Base-by-base conservation (phyloP, 352 stramenopile genomes). In the Pythium phragmiticola region DNA sequence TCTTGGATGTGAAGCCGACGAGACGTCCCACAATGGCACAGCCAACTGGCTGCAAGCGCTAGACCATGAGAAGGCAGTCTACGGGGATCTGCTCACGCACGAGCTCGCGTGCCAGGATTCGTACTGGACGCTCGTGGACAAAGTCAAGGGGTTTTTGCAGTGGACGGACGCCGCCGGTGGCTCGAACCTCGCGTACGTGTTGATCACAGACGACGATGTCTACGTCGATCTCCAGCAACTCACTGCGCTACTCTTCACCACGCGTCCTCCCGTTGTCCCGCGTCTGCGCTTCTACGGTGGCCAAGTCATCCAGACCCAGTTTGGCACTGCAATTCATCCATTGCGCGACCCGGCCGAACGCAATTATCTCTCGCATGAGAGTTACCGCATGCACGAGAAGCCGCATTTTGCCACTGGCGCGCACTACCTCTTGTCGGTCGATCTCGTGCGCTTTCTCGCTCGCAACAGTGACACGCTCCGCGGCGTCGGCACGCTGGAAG, bases 141-240 rank as follows among this genome's bases (percentile, higher is more conserved):
- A 91, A 48, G 72, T 82, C 19, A 79, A 76, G 17, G 64, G 67
- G 16, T 89, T 91, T 52, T 46, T 60, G 14, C 43, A 26, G 1
- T 67, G 46, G 41, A 30, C 19, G 8, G 39, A 23, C 41, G 21
- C 7, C 4, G 34, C 43, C 3, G 54, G 42, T 4, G 4, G 4
- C 26, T n/a, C 45, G 19, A 4, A 1, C 17, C 3, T 43, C 30
- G 16, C 28, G 7, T 68, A 51, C 28, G 33, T 60, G 0, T 80
- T 91, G 71, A 55, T 91, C 23, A 50, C 56, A 13, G 83, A 91
- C 50, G 82, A 91, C 51, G 82, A 91, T 43, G 51, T 87, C 33
- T 68, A 63, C 54, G 12, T 68, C 8, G 30, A 52, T 26, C 41
- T 63, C 4, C 28, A 45, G 4, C 14, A 3, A 4, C 46, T 68